Percentiles rank a stretch among this genome's conserved stretches.
phyloP scores from a whole-genome alignment of 805 yeast species.

The Ogataea kodamae region DNA sequence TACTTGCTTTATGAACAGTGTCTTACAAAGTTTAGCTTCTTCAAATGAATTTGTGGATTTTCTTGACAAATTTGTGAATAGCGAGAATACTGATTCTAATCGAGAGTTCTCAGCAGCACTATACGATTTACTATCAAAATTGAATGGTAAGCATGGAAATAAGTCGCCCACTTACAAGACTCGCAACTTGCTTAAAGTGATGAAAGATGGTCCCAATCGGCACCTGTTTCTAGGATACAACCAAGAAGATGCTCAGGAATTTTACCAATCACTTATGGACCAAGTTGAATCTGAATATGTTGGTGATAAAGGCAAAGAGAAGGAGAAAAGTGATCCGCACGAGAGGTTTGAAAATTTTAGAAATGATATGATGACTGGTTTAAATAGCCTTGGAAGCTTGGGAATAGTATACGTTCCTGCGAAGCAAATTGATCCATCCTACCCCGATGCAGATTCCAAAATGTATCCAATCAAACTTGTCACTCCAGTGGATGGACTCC shows the following conservation, averaged over 20 bases:
- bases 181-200: constrained; percentile 53
- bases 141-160: constrained; percentile 54
- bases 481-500: constrained; percentile 90
- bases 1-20: constrained; percentile 93
- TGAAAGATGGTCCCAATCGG: constrained; percentile 77
- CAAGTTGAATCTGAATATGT: constrained; percentile 59
- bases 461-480: constrained; percentile 54
- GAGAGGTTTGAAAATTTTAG: constrained; percentile 26
- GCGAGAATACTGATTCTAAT: constrained; percentile 16
- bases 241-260: constrained; percentile 97
- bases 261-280: constrained; percentile 74
- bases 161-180: constrained; percentile 62
- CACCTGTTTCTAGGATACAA: constrained; percentile 78
- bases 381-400: constrained; percentile 50
- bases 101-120: constrained; percentile 50
- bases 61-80: constrained; percentile 41
- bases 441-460: constrained; percentile 40
- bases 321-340: constrained; percentile 25
- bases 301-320: constrained; percentile 16
- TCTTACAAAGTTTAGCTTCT: constrained; percentile 77
- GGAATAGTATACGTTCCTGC: constrained; percentile 73
- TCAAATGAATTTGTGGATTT: constrained; percentile 58
- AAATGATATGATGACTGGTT: constrained; percentile 33
- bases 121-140: constrained; percentile 46
- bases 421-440: constrained; percentile 70